Conservation (phyloP, 2,329 filamentous ascomycete genomes). For the Stachybotrys elegans region DNA sequence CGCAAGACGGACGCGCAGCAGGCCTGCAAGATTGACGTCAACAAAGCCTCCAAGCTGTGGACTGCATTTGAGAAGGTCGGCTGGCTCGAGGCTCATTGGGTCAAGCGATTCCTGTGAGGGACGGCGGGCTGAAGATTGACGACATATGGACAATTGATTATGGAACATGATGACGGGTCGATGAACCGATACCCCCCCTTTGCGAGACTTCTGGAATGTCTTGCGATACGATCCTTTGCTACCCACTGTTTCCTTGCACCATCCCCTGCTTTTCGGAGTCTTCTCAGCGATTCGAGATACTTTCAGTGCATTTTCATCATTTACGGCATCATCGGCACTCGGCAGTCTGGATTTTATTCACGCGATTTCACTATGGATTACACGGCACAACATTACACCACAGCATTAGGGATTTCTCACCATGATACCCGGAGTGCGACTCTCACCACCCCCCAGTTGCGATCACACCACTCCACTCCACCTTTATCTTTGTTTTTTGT, state of each 20-base stretch:
- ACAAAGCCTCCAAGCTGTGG: constrained; percentile 93
- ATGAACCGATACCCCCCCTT: neutral
- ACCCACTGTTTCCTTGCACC: no score
- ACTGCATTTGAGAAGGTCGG: constrained; percentile 81
- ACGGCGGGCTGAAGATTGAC: neutral
- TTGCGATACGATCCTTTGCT: no score
- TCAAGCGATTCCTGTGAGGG: constrained; percentile 28
- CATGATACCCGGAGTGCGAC: constrained; percentile 37
- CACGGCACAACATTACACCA: constrained; percentile 26
- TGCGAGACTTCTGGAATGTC: constrained; percentile 6
- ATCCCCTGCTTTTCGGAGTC: no score
- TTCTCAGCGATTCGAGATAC: no score
- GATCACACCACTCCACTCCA: constrained; percentile 33
- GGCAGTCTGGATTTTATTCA: no score
- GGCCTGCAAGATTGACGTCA: constrained; percentile 97
- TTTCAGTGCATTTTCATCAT: no score
- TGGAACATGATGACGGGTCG: neutral
- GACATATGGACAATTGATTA: no score
- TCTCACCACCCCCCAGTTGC: constrained; percentile 22
- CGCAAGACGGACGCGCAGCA: constrained; percentile 94
- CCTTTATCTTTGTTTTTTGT: constrained; percentile 17
- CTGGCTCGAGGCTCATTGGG: constrained; percentile 62
- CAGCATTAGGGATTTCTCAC: constrained; percentile 28
- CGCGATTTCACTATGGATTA: no score
- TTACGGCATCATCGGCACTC: no score